phyloP scores from a whole-genome alignment of 2,329 filamentous ascomycete genomes.

The Sporothrix phasma region DNA sequence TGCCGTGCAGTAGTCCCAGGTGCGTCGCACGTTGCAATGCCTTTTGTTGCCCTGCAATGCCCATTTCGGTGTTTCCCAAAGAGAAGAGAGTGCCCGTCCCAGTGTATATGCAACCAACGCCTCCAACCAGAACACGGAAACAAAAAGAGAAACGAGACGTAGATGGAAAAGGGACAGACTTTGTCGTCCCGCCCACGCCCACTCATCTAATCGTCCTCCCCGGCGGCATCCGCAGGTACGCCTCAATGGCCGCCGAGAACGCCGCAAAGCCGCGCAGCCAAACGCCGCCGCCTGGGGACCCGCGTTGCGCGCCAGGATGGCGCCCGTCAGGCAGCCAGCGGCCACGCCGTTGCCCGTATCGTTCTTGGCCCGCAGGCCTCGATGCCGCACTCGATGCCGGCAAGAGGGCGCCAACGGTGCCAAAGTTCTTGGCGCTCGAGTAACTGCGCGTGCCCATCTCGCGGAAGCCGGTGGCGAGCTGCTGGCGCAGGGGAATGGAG shows the following conservation, averaged over 20 bases:
- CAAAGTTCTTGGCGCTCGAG: constrained; percentile 87
- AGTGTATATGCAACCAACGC: constrained; percentile 7
- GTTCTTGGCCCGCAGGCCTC: constrained; percentile 87
- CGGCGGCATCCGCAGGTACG: constrained; percentile 69
- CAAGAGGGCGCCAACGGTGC: constrained; percentile 80
- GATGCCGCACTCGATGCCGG: constrained; percentile 90
- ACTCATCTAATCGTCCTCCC: constrained; percentile 49
- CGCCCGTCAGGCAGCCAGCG: constrained; percentile 85
- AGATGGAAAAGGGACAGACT: too few species aligned
- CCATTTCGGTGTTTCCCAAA: not conserved
- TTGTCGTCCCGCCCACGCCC: not conserved
- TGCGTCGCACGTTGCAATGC: too few species aligned
- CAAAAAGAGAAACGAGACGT: not conserved
- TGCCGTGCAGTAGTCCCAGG: not conserved
- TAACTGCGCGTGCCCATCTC: constrained; percentile 85
- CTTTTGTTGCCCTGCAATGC: not conserved
- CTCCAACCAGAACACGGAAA: not conserved
- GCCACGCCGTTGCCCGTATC: constrained; percentile 80
- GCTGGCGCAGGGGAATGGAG: constrained; percentile 70
- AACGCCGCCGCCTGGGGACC: constrained; percentile 81
- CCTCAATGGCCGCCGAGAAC: constrained; percentile 85
- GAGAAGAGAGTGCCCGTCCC: constrained; percentile 1
- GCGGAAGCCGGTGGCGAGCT: constrained; percentile 76
- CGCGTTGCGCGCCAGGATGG: constrained; percentile 73
- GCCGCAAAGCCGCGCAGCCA: constrained; percentile 87